Base-by-base conservation (phyloP, 2,329 filamentous ascomycete species). In the Trichoderma atroviride region DNA sequence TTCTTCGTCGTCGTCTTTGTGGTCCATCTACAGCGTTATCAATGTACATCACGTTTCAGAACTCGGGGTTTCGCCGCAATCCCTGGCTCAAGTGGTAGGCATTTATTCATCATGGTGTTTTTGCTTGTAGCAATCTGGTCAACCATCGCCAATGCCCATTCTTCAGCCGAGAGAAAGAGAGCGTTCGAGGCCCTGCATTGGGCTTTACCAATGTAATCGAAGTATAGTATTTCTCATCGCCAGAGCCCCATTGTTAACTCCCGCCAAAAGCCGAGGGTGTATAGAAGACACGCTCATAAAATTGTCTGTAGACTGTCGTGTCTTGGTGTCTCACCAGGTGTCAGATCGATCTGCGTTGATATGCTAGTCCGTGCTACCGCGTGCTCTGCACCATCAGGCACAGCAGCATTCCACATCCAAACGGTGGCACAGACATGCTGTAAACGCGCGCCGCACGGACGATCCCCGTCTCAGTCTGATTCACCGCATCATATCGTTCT, bases 1-100 rank as follows among this genome's bases (percentile, higher is more conserved):
- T 29, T 29, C 40, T 43, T 43, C 33, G 22, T 50, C 31, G 27
- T 27, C n/a, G 22, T 22, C 40, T 3, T 43, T 19, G 6, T 43
- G 5, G 40, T n/a, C 40, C 40, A 43, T n/a, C 5, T n/a, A 9
- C 40, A n/a, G 16, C 14, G 37, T 19, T 40, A 40, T 19, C 37
- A 40, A 16, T 19, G 37, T 40, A 19, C 37, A 40, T 40, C 37
- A 19, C 43, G 61, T 64, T 64, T 64, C 61, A 64, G 55, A 64
- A 52, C 61, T 29, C 50, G 50, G 60, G 40, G 40, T 43, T n/a
- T 43, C 7, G 40, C 40, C 40, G 9, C 40, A 19, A 9, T 43
- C 40, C 40, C 40, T 43, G 40, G 37, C 16, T n/a, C 5, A 43
- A 40, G 16, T 19, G 16, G 40, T 43, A 43, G 14, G 37, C 5